Evolutionary conservation across 768 basidiomycete species (phyloP), one percentile per base, ranked within the genome.

Genomic region (Cystofilobasidium ferigula): DNA sequence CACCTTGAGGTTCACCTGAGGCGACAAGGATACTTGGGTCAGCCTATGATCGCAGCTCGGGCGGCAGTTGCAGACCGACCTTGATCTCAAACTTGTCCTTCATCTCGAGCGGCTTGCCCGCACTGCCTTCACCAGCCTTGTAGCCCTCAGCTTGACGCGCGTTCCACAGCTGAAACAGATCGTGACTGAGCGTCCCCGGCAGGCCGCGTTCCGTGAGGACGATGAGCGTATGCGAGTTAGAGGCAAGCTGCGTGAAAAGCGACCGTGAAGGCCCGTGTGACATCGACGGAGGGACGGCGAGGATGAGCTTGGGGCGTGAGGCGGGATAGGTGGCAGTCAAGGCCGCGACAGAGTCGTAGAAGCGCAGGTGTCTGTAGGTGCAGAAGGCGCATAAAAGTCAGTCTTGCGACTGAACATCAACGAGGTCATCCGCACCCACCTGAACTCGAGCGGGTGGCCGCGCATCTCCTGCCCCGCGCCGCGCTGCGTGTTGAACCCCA

Each of bases 191-290:
- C 0, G 89, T 90, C 10, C 86, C 86, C 58, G 87, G 85, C 71
- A 91, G 87, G 40, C 86, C 82, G 36, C 85, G 81, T 5, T 82
- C 80, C 0, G 94, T 95, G 47, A 98, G 82, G 4, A 99, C 79
- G 35, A 99, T 82, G 61, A 95, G 86, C 70, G 94, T 94, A 68
- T 86, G 86, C 0, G 86, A 83, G 6, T 86, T 81, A 9, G 84
- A 80, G 4, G 91, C 90, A 76, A 97, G 92, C 61, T 89, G 84
- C 20, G 84, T 81, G 74, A 99, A 97, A 4, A 98, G 76, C 38
- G 83, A 80, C 53, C 95, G 83, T 0, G 92, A 93, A 12, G 89
- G 86, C 1, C 94, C 94, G 71, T 97, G 88, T 0, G 91, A 93
- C 57, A 99, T 80, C 4, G 89, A 89, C 0, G 89, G 86, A 1